Base-by-base conservation (phyloP, 2,329 filamentous ascomycete species). In the Penicillium sp. region DNA sequence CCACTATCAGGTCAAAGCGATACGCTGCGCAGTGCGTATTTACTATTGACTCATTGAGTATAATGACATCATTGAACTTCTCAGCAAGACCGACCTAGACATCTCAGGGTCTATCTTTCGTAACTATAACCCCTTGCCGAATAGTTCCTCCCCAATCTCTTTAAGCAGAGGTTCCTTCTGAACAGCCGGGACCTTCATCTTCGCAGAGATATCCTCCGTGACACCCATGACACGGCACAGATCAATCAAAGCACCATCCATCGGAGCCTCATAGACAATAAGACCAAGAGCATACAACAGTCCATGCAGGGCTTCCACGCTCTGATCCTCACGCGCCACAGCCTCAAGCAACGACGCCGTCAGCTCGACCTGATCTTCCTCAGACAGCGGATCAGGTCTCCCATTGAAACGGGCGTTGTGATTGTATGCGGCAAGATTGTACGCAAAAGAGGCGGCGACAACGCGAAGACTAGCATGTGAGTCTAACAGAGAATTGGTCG, bases 311-410 rank as follows among this genome's bases (percentile, higher is more conserved):
- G 87, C 87, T 61, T 95, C 90, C 10, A 67, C 67, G 65, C 72
- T 78, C 56, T 79, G 66, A 39, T 69, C 69, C 52, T 82, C 79
- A 5, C 70, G 68, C 14, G 66, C 67, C 0, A 92, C 81, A 2
- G 87, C 86, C 69, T 96, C 90, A 1, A 95, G 72, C 7, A 93
- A 72, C 0, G 88, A 87, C 0, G 91, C 91, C 0, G 87, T 82
- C 4, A 97, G 74, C 68, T 95, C 90, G 1, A 95, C 81, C 63
- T 93, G 86, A 50, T 87, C 83, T 2, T 78, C 80, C 31, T 89
- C 86, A 0, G 82, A 75, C 3, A 96, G 68, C 0, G 72, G 74
- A 39, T 86, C 80, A 5, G 74, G 71, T 0, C 78, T 72, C 11
- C 80, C 77, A 25, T 82, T 77, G 31, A 80, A 75, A 16, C 88